phyloP scores from a whole-genome alignment of 2,329 filamentous ascomycete genomes.

The Talaromyces verruculosus region DNA sequence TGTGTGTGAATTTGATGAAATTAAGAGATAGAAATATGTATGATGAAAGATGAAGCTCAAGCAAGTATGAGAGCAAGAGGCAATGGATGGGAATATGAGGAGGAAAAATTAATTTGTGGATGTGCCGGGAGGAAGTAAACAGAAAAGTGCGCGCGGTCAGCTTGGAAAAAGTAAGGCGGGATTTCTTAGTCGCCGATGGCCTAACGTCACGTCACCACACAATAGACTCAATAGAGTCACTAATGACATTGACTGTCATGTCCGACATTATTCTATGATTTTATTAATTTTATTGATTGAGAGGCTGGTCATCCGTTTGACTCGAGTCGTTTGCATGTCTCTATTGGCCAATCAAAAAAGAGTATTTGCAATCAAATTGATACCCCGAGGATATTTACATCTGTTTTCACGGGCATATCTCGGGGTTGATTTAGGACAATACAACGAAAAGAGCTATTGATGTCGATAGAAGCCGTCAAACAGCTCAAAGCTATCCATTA shows the following conservation, averaged over 20 bases:
- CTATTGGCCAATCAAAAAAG: neutral
- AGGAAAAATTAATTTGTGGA: conserved; percentile 8
- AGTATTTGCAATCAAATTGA: too few relatives aligned
- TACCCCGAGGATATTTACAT: neutral
- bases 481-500: neutral
- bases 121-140: conserved; percentile 1
- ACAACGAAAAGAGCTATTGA: neutral
- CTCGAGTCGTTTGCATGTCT: neutral
- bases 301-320: too few relatives aligned
- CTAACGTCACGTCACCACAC: neutral
- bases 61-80: neutral
- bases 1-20: neutral
- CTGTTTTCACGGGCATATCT: neutral
- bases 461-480: neutral
- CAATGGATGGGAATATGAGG: conserved; percentile 4
- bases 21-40: neutral
- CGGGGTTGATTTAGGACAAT: neutral
- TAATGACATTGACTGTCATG: neutral
- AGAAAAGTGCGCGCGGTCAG: neutral
- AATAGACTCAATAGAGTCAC: neutral
- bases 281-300: neutral
- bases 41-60: neutral
- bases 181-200: conserved; percentile 1
- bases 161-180: neutral
- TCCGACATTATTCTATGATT: neutral